phyloP scores from a whole-genome alignment of 768 basidiomycete genomes.

The Rhodotorula graminis region DNA sequence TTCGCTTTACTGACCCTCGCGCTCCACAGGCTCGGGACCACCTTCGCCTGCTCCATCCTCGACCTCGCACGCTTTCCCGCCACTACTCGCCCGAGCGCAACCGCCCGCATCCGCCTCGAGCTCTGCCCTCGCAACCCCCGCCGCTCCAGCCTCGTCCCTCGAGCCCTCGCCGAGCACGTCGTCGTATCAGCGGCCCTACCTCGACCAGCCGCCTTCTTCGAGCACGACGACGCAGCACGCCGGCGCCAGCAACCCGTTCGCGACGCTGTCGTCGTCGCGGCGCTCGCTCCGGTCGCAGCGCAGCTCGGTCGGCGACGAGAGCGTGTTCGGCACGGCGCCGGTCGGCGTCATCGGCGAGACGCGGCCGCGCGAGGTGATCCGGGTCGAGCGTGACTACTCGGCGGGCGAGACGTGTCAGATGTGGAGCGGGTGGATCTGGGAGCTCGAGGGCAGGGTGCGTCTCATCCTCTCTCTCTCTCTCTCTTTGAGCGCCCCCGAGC shows the following conservation, averaged over 20 bases:
- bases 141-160: too few species aligned
- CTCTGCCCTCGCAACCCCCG: too few species aligned
- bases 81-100: too few species aligned
- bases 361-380: conserved; percentile 83
- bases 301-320: conserved; percentile 13
- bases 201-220: neutral
- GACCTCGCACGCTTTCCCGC: neutral
- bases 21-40: too few species aligned
- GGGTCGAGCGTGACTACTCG: conserved; percentile 86
- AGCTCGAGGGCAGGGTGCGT: conserved; percentile 85
- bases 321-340: conserved; percentile 59
- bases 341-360: conserved; percentile 81
- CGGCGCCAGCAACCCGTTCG: neutral
- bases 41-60: neutral
- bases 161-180: too few species aligned
- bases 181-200: too few species aligned
- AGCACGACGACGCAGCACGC: neutral
- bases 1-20: too few species aligned
- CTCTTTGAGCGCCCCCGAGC: too few species aligned
- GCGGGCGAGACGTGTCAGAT: conserved; percentile 92
- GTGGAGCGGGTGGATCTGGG: conserved; percentile 77
- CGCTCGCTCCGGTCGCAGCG: conserved; percentile 11
- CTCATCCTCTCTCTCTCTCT: neutral
- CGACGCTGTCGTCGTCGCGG: neutral
- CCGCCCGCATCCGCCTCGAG: too few species aligned